These are phyloP conservation scores for Luvunga scandens DNA, from an alignment of 345 rosid genomes.

Conservation along the genomic window DNA sequence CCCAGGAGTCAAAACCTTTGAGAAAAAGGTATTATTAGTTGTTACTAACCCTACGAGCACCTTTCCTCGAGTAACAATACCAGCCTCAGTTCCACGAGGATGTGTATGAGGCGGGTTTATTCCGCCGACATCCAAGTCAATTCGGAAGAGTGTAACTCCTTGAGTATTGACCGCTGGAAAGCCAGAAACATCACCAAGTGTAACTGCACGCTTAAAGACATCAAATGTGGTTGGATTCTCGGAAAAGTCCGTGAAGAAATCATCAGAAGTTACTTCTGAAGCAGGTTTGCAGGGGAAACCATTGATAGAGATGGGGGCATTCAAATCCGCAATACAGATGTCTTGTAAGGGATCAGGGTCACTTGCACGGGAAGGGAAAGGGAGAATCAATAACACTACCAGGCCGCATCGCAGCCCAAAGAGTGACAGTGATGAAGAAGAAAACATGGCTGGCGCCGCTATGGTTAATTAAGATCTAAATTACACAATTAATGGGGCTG, in stretches of 20 bases:
- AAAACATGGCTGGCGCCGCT: too few species aligned
- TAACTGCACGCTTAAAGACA: neutral
- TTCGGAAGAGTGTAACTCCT: slow-evolving; percentile 69
- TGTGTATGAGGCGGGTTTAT: slow-evolving; percentile 73
- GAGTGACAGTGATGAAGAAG: slow-evolving; percentile 12
- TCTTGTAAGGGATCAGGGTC: too few species aligned
- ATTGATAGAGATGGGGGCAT: slow-evolving; percentile 30
- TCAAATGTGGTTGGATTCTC: too few species aligned
- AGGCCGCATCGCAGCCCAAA: neutral
- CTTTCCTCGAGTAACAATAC: slow-evolving; percentile 34
- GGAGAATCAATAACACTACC: slow-evolving; percentile 28
- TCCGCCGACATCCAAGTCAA: slow-evolving; percentile 57
- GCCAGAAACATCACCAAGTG: slow-evolving; percentile 42
- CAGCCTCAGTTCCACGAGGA: slow-evolving; percentile 61
- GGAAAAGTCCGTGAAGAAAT: too few species aligned
- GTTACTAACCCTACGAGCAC: too few species aligned
- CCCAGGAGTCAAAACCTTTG: too few species aligned
- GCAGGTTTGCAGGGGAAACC: slow-evolving; percentile 32
- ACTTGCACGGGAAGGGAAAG: slow-evolving; percentile 28
- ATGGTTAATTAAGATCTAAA: too few species aligned
- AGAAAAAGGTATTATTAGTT: too few species aligned
- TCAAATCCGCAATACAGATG: too few species aligned
- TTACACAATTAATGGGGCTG: too few species aligned
- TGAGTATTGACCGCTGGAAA: slow-evolving; percentile 65
- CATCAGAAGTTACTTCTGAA: too few species aligned